Conservation (phyloP, 169 alveolate genomes). For the Plasmodium fragile region DNA sequence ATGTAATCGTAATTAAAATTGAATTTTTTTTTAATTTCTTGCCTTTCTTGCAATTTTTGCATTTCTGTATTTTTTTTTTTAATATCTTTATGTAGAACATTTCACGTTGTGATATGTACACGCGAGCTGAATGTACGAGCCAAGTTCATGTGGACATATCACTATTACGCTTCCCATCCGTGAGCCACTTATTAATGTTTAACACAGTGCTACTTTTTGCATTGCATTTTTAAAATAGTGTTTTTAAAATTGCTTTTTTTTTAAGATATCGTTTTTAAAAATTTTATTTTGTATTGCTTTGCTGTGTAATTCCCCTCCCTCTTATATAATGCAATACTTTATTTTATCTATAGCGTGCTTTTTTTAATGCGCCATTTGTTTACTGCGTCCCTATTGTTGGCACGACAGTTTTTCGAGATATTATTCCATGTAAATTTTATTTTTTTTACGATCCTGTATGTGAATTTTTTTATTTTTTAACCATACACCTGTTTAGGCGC, state of each 20-base stretch:
- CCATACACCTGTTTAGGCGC: background rate
- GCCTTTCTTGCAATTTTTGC: background rate
- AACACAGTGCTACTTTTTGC: background rate
- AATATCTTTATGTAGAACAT: background rate
- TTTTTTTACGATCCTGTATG: constrained; percentile 3
- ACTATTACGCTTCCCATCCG: background rate
- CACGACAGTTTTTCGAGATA: background rate
- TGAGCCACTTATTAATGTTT: constrained; percentile 1
- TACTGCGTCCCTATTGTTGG: background rate
- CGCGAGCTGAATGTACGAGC: background rate
- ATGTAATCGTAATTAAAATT: background rate
- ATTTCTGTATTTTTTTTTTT: background rate
- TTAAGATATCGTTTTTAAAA: background rate
- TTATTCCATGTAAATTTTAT: background rate
- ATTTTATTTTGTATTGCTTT: background rate
- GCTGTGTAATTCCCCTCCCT: background rate
- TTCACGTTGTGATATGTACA: background rate
- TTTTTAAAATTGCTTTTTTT: background rate
- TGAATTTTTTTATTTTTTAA: background rate
- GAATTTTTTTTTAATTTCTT: background rate
- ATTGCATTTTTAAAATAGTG: background rate
- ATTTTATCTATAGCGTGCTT: background rate
- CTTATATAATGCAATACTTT: background rate
- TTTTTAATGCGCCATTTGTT: background rate
- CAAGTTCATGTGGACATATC: background rate